These are phyloP conservation scores for Trichoderma afroharzianum DNA, from an alignment of 2,329 filamentous ascomycete species.

Conservation along the genomic window DNA sequence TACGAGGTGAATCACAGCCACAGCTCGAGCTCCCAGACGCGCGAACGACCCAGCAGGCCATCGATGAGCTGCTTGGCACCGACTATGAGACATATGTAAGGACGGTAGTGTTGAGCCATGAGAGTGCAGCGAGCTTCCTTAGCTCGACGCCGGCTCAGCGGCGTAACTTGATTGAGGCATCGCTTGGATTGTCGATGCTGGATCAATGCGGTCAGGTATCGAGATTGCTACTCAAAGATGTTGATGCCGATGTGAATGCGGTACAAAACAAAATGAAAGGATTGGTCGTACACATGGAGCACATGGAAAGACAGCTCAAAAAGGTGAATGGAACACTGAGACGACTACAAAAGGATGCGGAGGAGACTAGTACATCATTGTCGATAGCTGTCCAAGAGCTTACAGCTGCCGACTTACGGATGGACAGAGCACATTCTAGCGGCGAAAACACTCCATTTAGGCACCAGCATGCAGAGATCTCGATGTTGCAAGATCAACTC, in stretches of 20 bases:
- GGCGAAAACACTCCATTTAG: not conserved
- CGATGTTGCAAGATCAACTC: slow-evolving; percentile 5
- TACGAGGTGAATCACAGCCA: slow-evolving; percentile 17
- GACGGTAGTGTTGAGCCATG: slow-evolving; percentile 22
- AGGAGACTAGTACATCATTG: not conserved
- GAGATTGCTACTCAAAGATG: slow-evolving; percentile 12
- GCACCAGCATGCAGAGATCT: not conserved
- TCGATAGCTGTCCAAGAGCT: not conserved
- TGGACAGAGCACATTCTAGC: not conserved
- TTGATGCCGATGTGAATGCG: not conserved
- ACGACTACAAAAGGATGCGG: not conserved
- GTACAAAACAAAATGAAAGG: not conserved
- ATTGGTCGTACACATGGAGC: not conserved
- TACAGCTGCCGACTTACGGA: not conserved
- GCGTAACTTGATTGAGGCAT: slow-evolving; percentile 20
- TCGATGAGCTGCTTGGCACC: slow-evolving; percentile 22
- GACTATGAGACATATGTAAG: slow-evolving; percentile 21
- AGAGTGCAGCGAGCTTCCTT: slow-evolving; percentile 23
- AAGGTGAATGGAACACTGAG: not conserved
- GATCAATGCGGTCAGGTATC: slow-evolving; percentile 17
- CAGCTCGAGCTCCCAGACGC: slow-evolving; percentile 17
- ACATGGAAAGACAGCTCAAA: not conserved
- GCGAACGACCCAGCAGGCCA: slow-evolving; percentile 19
- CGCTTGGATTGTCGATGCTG: slow-evolving; percentile 22
- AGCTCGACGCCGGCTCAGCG: slow-evolving; percentile 16